phyloP scores from a whole-genome alignment of 768 basidiomycete genomes.

The Kwoniella heveanensis region DNA sequence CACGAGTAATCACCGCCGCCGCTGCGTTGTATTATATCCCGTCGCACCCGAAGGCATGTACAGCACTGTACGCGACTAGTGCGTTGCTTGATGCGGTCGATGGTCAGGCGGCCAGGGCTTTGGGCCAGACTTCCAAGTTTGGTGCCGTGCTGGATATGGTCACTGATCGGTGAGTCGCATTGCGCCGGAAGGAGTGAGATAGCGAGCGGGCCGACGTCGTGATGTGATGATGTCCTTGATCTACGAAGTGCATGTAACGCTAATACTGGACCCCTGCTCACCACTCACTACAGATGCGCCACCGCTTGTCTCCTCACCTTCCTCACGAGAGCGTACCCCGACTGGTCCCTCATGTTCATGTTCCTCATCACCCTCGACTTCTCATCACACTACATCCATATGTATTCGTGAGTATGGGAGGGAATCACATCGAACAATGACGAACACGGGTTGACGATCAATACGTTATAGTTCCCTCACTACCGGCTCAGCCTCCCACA shows the following conservation, averaged over 20 bases:
- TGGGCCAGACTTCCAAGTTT: constrained; percentile 92
- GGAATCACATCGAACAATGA: not conserved
- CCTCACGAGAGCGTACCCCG: constrained; percentile 84
- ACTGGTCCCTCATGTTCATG: constrained; percentile 83
- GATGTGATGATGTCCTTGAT: no score
- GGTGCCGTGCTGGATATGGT: constrained; percentile 99
- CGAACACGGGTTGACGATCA: not conserved
- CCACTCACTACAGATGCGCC: constrained; percentile 70
- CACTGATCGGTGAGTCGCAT: constrained; percentile 85
- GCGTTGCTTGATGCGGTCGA: constrained; percentile 94
- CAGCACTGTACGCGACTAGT: constrained; percentile 81
- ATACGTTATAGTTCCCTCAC: constrained; percentile 94
- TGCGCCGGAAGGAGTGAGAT: no score
- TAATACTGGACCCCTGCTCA: no score
- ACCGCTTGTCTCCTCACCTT: constrained; percentile 94
- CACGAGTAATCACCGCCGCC: constrained; percentile 85
- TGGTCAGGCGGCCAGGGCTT: constrained; percentile 82
- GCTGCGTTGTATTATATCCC: constrained; percentile 90
- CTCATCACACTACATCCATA: constrained; percentile 98
- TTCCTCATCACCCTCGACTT: constrained; percentile 96
- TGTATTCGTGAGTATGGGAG: constrained; percentile 78
- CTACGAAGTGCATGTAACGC: no score
- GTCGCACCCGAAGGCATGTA: constrained; percentile 89
- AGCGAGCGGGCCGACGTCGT: no score
- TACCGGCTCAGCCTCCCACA: constrained; percentile 91